These are phyloP conservation scores for Podaxis rugospora DNA, from an alignment of 768 basidiomycete genomes.

Conservation along the genomic window DNA sequence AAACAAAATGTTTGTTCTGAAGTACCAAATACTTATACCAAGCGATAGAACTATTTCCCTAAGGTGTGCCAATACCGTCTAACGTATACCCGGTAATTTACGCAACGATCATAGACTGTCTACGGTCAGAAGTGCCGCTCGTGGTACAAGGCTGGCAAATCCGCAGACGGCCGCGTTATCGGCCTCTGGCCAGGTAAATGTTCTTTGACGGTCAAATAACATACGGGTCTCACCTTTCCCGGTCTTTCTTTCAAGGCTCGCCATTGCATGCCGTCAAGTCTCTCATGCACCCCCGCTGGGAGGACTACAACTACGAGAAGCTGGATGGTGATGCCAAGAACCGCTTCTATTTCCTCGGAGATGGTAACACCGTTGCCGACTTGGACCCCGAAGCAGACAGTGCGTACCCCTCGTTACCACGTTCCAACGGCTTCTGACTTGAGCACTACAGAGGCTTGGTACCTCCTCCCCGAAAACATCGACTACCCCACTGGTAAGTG, in stretches of 20 bases:
- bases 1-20: not conserved
- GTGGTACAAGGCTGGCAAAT: slow-evolving; percentile 60
- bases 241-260: slow-evolving; percentile 34
- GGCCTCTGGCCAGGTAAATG: slow-evolving; percentile 55
- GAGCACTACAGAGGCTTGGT: slow-evolving; percentile 37
- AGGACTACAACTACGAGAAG: slow-evolving; percentile 53
- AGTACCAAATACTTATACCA: not conserved
- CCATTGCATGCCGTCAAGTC: slow-evolving; percentile 45
- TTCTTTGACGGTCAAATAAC: not conserved
- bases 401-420: slow-evolving; percentile 14
- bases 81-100: not conserved
- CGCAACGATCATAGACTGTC: slow-evolving; percentile 38
- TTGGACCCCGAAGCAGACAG: slow-evolving; percentile 27
- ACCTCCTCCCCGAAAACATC: slow-evolving; percentile 35
- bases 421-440: not conserved
- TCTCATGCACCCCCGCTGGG: slow-evolving; percentile 56
- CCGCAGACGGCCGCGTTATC: slow-evolving; percentile 49
- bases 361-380: slow-evolving; percentile 55
- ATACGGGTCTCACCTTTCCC: not conserved
- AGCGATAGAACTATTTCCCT: slow-evolving; percentile 41
- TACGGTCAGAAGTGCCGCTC: slow-evolving; percentile 54
- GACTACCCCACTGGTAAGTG: slow-evolving; percentile 41
- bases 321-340: slow-evolving; percentile 38
- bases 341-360: slow-evolving; percentile 55
- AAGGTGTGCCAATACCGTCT: slow-evolving; percentile 24